These are phyloP conservation scores for Tephrocybe rancida DNA, from an alignment of 768 basidiomycete genomes.

Conservation along the genomic window DNA sequence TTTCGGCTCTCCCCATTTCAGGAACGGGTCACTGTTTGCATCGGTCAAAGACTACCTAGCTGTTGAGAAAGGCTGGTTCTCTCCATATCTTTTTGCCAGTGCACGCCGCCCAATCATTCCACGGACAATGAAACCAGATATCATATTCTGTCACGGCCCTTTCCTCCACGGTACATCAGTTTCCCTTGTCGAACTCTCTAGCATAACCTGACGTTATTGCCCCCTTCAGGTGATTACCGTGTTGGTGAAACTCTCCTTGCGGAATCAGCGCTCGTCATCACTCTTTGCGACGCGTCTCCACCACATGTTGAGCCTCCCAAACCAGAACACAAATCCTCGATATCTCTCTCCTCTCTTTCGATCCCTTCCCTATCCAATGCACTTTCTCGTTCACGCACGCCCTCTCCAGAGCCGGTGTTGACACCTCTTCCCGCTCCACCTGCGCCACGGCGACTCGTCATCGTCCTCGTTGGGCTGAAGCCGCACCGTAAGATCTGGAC, in stretches of 20 bases:
- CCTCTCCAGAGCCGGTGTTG: conserved; percentile 50
- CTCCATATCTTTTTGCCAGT: conserved; percentile 66
- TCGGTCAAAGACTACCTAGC: conserved; percentile 64
- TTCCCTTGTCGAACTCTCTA: not conserved
- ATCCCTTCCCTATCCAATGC: conserved; percentile 37
- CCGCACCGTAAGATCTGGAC: conserved; percentile 65
- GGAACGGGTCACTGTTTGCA: conserved; percentile 60
- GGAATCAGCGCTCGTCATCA: conserved; percentile 57
- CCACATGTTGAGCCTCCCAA: conserved; percentile 19
- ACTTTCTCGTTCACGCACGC: conserved; percentile 50
- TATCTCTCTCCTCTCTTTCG: conserved; percentile 33
- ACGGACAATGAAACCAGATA: conserved; percentile 63
- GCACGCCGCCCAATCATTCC: conserved; percentile 61
- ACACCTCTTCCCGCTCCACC: conserved; percentile 43
- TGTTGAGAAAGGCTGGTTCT: conserved; percentile 70
- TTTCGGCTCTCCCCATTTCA: conserved; percentile 22
- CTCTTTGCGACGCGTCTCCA: conserved; percentile 38
- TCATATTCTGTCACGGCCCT: conserved; percentile 66
- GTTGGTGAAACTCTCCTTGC: conserved; percentile 59
- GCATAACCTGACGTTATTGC: not conserved
- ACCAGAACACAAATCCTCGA: conserved; percentile 14
- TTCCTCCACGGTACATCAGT: conserved; percentile 50
- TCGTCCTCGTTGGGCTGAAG: conserved; percentile 58
- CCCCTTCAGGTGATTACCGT: conserved; percentile 56
- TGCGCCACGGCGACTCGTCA: conserved; percentile 55